Evolutionary conservation across 2,329 filamentous ascomycete species (phyloP).

Genomic region (Paecilomyces fulvus): DNA sequence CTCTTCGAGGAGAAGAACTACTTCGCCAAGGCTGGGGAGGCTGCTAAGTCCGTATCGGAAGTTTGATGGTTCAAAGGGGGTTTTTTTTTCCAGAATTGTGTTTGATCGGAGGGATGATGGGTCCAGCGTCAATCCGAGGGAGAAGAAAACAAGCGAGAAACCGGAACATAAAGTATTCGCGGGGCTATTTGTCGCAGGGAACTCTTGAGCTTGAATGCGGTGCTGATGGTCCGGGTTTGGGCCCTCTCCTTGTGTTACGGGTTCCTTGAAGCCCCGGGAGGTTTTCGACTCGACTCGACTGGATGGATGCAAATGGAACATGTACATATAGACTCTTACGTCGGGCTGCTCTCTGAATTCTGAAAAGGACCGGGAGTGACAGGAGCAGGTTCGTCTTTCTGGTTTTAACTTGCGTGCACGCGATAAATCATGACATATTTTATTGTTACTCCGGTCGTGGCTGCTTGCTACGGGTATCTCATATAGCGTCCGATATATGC

Average conservation of each 20-base stretch:
- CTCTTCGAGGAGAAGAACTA: constrained; percentile 58
- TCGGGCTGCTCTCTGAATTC: not conserved
- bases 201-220: not conserved
- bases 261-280: not conserved
- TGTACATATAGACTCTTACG: not conserved
- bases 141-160: not conserved
- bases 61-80: not conserved
- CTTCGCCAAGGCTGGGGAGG: constrained; percentile 29
- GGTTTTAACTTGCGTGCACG: constrained; percentile 15
- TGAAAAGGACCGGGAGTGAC: constrained; percentile 7
- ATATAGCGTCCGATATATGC: not conserved
- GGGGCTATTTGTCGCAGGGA: not conserved
- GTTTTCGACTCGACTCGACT: not conserved
- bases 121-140: not conserved
- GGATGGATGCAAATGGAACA: not conserved
- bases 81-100: not conserved
- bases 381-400: constrained; percentile 8
- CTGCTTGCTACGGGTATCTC: not conserved
- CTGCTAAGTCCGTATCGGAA: constrained; percentile 18
- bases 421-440: constrained; percentile 16
- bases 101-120: not conserved
- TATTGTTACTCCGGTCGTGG: too few species aligned
- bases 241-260: not conserved
- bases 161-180: not conserved
- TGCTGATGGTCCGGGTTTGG: not conserved